Evolutionary conservation across 495 filamentous ascomycete genomes (phyloP), one percentile per base, ranked within the genome.

Genomic region (Podospora pseudocomata): DNA sequence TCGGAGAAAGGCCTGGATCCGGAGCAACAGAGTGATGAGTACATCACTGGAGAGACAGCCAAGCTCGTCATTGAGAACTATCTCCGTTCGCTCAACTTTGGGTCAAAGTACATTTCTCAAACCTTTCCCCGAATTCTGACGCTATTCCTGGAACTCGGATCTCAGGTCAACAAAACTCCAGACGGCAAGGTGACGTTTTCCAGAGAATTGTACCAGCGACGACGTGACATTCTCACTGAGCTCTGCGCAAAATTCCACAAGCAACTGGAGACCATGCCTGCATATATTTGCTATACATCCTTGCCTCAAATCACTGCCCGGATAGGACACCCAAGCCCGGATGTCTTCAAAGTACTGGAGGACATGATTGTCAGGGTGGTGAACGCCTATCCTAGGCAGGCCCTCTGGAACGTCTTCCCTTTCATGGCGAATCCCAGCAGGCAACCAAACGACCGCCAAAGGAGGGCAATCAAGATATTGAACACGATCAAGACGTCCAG

Each of bases 51-150:
- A 28, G 94, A 97, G 75, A 89, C 85, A 0, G 89, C 92, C 6
- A 96, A 92, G 76, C 85, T 97, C 15, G 92, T 98, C 30, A 90
- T 97, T 69, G 92, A 97, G 71, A 97, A 96, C 73, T 97, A 94
- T 73, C 79, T 97, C 57, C 87, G 95, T 63, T 94, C 94, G 27
- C 83, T 97, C 55, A 86, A 85, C 20, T 94, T 88, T 74, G 95
- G 95, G 7, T 91, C 91, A 53, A 99, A 98, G 79, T 97, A 98
- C 76, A 87, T 96, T 26, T 96, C 94, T 71, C 92, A 97, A 73
- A 97, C 93, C 0, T 81, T 99, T 34, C 95, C 95, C 13, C 89
- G 94, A 63, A 81, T 97, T 23, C 75, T 99, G 27, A 98, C 96
- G 0, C 83, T 99, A 18, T 99, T 95, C 93, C 83, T 98, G 32